phyloP scores from a whole-genome alignment of 192 early-diverging fungal genomes.

The Pecoramyces ruminantium region DNA sequence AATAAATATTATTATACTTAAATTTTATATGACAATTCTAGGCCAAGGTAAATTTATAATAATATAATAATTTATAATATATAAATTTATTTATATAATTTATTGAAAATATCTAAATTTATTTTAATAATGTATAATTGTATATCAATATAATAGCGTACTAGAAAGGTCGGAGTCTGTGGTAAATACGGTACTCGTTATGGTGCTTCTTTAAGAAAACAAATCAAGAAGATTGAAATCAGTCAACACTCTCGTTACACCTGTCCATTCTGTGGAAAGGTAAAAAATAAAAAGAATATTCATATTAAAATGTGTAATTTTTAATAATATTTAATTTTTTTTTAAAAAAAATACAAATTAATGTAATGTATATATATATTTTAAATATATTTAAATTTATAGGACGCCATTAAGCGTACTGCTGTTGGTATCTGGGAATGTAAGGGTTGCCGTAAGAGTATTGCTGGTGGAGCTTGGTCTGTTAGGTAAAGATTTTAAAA shows the following conservation, averaged over 20 bases:
- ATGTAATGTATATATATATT: too few relatives aligned
- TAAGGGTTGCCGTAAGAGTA: slow-evolving; percentile 79
- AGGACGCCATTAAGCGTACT: slow-evolving; percentile 83
- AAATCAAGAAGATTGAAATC: slow-evolving; percentile 97
- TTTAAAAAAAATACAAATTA: too few relatives aligned
- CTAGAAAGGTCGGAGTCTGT: slow-evolving; percentile 97
- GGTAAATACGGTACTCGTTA: slow-evolving; percentile 99
- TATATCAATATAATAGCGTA: slow-evolving; percentile 42
- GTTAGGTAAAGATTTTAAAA: too few relatives aligned
- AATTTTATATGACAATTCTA: too few relatives aligned
- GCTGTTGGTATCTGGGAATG: slow-evolving; percentile 99
- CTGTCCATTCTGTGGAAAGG: slow-evolving; percentile 99
- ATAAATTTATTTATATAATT: too few relatives aligned
- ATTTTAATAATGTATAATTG: too few relatives aligned
- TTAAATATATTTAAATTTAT: background rate
- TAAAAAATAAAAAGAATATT: slow-evolving; percentile 15
- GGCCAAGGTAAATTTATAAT: background rate
- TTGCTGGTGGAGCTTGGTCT: slow-evolving; percentile 97
- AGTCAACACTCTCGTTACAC: slow-evolving; percentile 99
- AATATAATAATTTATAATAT: too few relatives aligned
- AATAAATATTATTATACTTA: too few relatives aligned
- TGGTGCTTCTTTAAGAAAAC: slow-evolving; percentile 46
- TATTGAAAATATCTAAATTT: too few relatives aligned
- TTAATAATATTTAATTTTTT: too few relatives aligned
- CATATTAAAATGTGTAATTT: too few relatives aligned